phyloP scores from a whole-genome alignment of 345 rosid species.

The Cardiospermum halicacabum region DNA sequence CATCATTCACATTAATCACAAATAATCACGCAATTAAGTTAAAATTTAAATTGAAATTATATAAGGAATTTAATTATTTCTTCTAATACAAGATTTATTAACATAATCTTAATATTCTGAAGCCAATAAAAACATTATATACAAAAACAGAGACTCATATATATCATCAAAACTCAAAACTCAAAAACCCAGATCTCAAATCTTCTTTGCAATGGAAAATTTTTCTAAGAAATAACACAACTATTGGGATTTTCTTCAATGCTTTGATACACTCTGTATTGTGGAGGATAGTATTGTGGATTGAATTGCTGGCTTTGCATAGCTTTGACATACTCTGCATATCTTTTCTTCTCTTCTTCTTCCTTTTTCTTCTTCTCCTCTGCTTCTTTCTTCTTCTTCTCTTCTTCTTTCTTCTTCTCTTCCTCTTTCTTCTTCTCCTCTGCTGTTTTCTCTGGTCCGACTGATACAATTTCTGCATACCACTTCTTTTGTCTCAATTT shows the following conservation, averaged over 20 bases:
- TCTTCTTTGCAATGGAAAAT: too few relatives aligned
- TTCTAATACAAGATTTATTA: too few relatives aligned
- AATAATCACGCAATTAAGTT: not conserved
- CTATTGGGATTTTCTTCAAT: slow-evolving; percentile 52
- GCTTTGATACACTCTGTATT: slow-evolving; percentile 30
- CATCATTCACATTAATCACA: not conserved
- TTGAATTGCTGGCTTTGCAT: slow-evolving; percentile 27
- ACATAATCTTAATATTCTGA: too few relatives aligned
- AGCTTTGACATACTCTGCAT: slow-evolving; percentile 24
- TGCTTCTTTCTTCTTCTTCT: slow-evolving; percentile 17
- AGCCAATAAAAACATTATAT: not conserved
- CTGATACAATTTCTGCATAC: slow-evolving; percentile 33
- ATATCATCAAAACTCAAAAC: not conserved
- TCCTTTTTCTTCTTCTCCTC: slow-evolving; percentile 29
- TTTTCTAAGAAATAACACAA: slow-evolving; percentile 48
- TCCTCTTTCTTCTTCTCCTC: slow-evolving; percentile 28
- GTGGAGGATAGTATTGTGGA: slow-evolving; percentile 21
- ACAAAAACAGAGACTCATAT: not conserved
- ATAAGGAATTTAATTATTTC: too few relatives aligned
- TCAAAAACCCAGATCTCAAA: not conserved
- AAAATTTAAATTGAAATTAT: too few relatives aligned
- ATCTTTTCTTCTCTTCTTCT: slow-evolving; percentile 25
- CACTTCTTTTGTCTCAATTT: slow-evolving; percentile 42
- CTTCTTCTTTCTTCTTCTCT: slow-evolving; percentile 29
- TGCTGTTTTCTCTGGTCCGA: slow-evolving; percentile 36